Percentiles rank a stretch among this genome's conserved stretches.
phyloP scores from a whole-genome alignment of 2,329 filamentous ascomycete species.

The Falciphora oryzae region DNA sequence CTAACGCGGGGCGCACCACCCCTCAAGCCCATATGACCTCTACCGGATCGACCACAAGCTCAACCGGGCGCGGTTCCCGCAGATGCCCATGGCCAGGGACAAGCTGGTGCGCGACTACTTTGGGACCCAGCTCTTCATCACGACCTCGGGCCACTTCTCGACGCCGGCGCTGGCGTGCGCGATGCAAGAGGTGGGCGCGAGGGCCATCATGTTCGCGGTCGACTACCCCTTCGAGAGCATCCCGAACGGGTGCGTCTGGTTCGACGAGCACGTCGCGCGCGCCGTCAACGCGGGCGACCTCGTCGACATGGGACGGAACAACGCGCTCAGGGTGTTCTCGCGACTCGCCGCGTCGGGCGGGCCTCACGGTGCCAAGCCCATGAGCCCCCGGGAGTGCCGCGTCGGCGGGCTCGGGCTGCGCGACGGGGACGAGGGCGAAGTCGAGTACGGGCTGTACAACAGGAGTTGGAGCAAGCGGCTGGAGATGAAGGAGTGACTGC shows the following conservation, averaged over 20 bases:
- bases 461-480: slow-evolving; percentile 9
- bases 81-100: slow-evolving; percentile 18
- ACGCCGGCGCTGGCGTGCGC: slow-evolving; percentile 20
- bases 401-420: slow-evolving; percentile 18
- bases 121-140: slow-evolving; percentile 20
- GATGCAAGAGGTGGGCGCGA: slow-evolving; percentile 19
- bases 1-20: too few species aligned
- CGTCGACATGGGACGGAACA: slow-evolving; percentile 20
- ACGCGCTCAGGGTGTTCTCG: slow-evolving; percentile 18
- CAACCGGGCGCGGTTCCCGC: slow-evolving; percentile 18
- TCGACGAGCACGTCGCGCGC: slow-evolving; percentile 18
- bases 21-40: slow-evolving; percentile 17
- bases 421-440: slow-evolving; percentile 12
- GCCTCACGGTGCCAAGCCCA: slow-evolving; percentile 15
- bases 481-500: neutral
- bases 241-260: slow-evolving; percentile 20
- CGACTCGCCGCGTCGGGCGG: slow-evolving; percentile 10
- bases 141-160: slow-evolving; percentile 21
- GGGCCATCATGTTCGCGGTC: slow-evolving; percentile 20
- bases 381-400: slow-evolving; percentile 15
- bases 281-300: slow-evolving; percentile 15
- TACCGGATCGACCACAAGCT: slow-evolving; percentile 21
- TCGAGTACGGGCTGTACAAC: slow-evolving; percentile 19
- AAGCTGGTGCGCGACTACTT: slow-evolving; percentile 22
- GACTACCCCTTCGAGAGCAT: slow-evolving; percentile 23